A percentile compares a stretch with the other conserved stretches of the same genome.
Conservation (phyloP, 2,329 filamentous ascomycete genomes). For the Aspergillus amoenus region DNA sequence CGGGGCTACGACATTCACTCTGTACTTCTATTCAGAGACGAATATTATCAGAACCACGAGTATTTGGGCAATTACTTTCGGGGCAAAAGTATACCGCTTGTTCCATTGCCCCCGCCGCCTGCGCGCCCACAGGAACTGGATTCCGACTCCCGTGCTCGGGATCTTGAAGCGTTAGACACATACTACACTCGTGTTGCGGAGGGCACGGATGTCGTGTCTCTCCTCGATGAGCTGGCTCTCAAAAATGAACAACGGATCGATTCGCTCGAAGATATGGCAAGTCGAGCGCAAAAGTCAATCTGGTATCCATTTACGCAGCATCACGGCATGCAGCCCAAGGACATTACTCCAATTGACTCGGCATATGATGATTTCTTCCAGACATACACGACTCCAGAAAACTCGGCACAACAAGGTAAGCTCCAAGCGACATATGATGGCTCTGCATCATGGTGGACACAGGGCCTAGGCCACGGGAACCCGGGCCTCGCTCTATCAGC, state of each 20-base stretch:
- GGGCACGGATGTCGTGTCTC: conserved; percentile 39
- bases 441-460: conserved; percentile 89
- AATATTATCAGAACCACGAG: conserved; percentile 64
- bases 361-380: conserved; percentile 79
- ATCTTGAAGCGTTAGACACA: conserved; percentile 57
- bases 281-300: conserved; percentile 62
- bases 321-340: conserved; percentile 57
- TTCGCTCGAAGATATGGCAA: conserved; percentile 61
- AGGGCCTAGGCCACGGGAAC: conserved; percentile 79
- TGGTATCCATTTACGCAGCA: conserved; percentile 92
- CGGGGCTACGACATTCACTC: conserved; percentile 75
- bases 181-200: conserved; percentile 61
- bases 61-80: conserved; percentile 70
- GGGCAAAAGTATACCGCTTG: conserved; percentile 57
- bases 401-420: conserved; percentile 29
- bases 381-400: conserved; percentile 43
- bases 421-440: conserved; percentile 73
- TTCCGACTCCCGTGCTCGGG: conserved; percentile 41
- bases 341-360: conserved; percentile 75
- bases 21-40: conserved; percentile 67
- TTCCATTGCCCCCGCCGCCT: conserved; percentile 61
- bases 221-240: conserved; percentile 54
- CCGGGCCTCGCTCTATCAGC: conserved; percentile 69
- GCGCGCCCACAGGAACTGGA: conserved; percentile 30
- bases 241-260: conserved; percentile 59